phyloP scores from a whole-genome alignment of 2,329 filamentous ascomycete genomes.

The Pestalotiopsis sp. region DNA sequence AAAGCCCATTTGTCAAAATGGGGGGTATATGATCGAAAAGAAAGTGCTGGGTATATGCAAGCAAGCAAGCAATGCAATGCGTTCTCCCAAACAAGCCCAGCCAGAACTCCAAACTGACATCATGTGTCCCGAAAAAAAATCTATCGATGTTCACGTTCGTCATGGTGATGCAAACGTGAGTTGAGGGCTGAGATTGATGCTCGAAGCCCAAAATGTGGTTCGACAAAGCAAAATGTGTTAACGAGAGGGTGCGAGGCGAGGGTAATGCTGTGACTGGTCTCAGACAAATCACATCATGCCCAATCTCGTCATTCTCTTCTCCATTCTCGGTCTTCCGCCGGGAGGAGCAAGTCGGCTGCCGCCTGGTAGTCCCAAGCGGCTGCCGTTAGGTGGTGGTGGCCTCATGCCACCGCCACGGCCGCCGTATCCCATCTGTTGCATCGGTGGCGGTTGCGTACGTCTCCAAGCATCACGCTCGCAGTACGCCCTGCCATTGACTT shows the following conservation, averaged over 20 bases:
- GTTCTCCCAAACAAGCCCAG: background rate
- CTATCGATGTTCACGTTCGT: background rate
- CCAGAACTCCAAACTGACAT: constrained; percentile 3
- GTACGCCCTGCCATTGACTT: constrained; percentile 77
- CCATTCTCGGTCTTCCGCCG: constrained; percentile 51
- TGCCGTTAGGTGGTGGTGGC: constrained; percentile 23
- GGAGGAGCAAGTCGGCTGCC: constrained; percentile 37
- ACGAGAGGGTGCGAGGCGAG: background rate
- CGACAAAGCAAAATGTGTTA: constrained; percentile 5
- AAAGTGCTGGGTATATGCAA: constrained; percentile 13
- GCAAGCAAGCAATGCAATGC: constrained; percentile 9
- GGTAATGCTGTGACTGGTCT: background rate
- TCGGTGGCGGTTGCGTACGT: constrained; percentile 41
- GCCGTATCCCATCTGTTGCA: constrained; percentile 27
- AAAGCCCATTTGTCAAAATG: background rate
- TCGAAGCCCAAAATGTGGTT: constrained; percentile 1
- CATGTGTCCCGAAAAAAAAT: background rate
- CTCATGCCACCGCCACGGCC: constrained; percentile 15
- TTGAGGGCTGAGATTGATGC: background rate
- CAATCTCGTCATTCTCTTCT: constrained; percentile 64
- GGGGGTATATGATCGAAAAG: constrained; percentile 12
- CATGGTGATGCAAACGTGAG: constrained; percentile 3
- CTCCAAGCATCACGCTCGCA: constrained; percentile 85
- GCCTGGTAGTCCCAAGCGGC: constrained; percentile 34
- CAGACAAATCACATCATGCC: constrained; percentile 51